Evolutionary conservation across 257 asterid species (phyloP).

Genomic region (Datura wrightii): DNA sequence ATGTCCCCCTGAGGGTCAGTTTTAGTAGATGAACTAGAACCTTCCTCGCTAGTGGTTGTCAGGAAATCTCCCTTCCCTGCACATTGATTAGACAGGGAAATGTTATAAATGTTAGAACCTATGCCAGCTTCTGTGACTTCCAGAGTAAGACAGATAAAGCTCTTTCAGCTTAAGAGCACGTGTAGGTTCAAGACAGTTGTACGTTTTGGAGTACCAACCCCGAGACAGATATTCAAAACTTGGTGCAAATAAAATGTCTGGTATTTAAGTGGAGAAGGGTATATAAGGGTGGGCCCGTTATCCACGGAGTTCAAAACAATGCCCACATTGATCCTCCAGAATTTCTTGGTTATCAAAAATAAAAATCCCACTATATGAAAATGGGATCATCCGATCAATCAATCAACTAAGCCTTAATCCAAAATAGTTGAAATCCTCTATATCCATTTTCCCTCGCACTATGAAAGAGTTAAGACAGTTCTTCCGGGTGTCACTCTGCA

Average conservation of each 20-base stretch:
- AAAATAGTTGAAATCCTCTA: background rate
- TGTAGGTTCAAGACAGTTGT: background rate
- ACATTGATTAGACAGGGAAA: constrained; percentile 38
- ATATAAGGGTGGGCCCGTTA: background rate
- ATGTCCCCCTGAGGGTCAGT: constrained; percentile 50
- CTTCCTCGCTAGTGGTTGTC: constrained; percentile 54
- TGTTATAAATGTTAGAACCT: background rate
- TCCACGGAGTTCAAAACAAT: no score
- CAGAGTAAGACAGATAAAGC: no score
- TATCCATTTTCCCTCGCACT: background rate
- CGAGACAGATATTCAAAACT: background rate
- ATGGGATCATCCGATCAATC: background rate
- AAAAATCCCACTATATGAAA: background rate
- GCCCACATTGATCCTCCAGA: background rate
- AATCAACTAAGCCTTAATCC: background rate
- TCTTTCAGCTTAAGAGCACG: background rate
- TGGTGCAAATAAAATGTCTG: background rate
- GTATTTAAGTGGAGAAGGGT: constrained; percentile 22
- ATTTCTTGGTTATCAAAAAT: background rate
- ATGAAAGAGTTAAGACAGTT: no score
- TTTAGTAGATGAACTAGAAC: constrained; percentile 53
- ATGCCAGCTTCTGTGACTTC: constrained; percentile 1
- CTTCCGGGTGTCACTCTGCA: background rate
- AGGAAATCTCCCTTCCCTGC: constrained; percentile 61
- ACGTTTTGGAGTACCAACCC: background rate